Evolutionary conservation across 371 early-diverging fungal species (phyloP), one percentile per base, ranked within the genome.

Genomic region (Choanephora cucurbitarum): DNA sequence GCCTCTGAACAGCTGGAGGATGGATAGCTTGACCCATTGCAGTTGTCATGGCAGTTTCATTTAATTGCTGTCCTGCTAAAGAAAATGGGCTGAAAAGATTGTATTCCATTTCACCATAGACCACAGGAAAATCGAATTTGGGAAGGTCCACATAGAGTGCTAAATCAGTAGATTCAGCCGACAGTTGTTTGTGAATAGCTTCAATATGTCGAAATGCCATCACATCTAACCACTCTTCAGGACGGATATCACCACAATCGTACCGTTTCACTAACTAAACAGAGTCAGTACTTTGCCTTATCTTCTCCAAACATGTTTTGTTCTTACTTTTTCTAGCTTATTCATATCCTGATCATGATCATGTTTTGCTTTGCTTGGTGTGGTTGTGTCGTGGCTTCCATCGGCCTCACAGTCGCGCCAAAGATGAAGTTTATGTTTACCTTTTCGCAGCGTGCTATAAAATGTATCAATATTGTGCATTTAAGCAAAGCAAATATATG

Each of bases 91-190:
- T 62, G 18, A 70, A 72, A 18, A 72, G 57, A 5, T 49, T 48
- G 23, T 70, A 74, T 57, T 72, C 72, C 70, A 87, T 84, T 71
- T 96, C 95, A 58, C 91, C 87, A 73, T 84, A 94, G 6, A 96
- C 86, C 8, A 96, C 78, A 0, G 96, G 94, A 66, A 96, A 95
- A 70, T 96, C 95, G 69, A 96, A 98, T 57, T 86, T 88, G 1
- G 96, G 95, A 15, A 98, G 77, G 34, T 94, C 91, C 14, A 98
- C 79, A 68, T 91, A 91, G 4, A 98, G 72, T 49, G 85, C 79
- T 56, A 91, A 56, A 6, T 85, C 81, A 14, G 82, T 78, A 6
- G 86, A 73, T 32, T 70, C 72, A 21, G 71, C 66, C 0, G 80
- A 77, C 44, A 81, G 86, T 52, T 69, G 77, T 79, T 81, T 80